Base-by-base conservation (phyloP, 2,329 filamentous ascomycete species). In the Aureobasidium namibiae region DNA sequence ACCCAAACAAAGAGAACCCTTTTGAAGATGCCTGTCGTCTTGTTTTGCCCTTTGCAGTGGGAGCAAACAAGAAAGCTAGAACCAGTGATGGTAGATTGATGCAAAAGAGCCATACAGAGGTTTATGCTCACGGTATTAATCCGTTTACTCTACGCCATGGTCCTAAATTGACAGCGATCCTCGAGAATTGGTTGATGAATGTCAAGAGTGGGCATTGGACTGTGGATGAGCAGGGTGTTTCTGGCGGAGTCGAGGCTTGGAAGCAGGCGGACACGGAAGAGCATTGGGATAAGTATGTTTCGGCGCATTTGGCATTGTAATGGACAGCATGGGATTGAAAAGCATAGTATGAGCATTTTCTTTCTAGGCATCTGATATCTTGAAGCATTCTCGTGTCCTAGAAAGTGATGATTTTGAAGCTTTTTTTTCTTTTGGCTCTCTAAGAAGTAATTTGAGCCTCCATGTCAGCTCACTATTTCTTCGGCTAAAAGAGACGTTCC, bases 21-120 rank as follows among this genome's bases (percentile, higher is more conserved):
- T 70, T 70, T 60, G 68, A 71, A 36, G 69, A 71, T 56, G 67
- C 67, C 5, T 70, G 68, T 54, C 63, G 67, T 11, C 61, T 71
- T 21, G 67, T 70, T 0, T 56, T 71, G 23, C 69, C 69, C 2
- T 69, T 70, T 45, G 62, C 63, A 4, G 57, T 71, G 1, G 68
- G 67, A 14, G 65, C 61, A 21, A 67, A 68, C 49, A 53, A 60
- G n/a, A 69, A 69, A 53, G 69, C 68, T 4, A 58, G 67, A 31
- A 71, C 68, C 6, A 65, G 65, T 10, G 69, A 71, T 52, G 66
- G 66, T 46, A 61, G 64, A 31, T 64, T 67, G 1, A 69, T 70
- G 38, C 61, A 65, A 39, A 65, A 63, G 39, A 68, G 66, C 46
- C 67, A 69, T 57, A 65, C 63, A 26, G 68, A 69, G 61, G 60